Evolutionary conservation across 108 stramenopile genomes (phyloP).

Genomic region (Cyclotella kingstonii): DNA sequence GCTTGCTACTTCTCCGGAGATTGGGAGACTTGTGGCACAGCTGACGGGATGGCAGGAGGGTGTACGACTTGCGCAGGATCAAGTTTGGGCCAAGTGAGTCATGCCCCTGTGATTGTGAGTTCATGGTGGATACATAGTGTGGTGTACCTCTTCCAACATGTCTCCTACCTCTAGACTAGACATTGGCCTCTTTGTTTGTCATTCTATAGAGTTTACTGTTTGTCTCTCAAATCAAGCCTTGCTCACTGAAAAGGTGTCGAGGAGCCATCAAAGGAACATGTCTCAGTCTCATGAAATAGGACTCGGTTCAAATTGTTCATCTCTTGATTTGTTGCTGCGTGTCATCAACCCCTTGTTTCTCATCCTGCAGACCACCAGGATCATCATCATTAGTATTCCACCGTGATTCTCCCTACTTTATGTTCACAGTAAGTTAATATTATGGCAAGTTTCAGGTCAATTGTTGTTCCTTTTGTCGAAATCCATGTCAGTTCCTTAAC

Average conservation of each 20-base stretch:
- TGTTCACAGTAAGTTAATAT: slow-evolving; percentile 45
- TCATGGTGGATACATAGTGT: not conserved
- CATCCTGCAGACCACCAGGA: slow-evolving; percentile 50
- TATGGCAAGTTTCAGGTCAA: too few species aligned
- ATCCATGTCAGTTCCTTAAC: too few species aligned
- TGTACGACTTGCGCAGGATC: slow-evolving; percentile 80
- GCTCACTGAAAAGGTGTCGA: too few species aligned
- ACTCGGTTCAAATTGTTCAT: not conserved
- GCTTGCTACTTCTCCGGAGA: slow-evolving; percentile 44
- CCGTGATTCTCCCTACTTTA: slow-evolving; percentile 84
- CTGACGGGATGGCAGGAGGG: slow-evolving; percentile 69
- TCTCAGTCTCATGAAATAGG: not conserved
- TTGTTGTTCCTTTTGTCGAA: too few species aligned
- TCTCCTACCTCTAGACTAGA: not conserved
- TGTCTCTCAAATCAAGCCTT: too few species aligned
- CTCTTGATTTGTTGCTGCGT: not conserved
- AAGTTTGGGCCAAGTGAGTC: slow-evolving; percentile 75
- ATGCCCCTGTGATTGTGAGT: not conserved
- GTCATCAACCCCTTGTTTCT: not conserved
- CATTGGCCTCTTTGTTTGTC: too few species aligned
- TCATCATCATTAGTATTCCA: slow-evolving; percentile 75
- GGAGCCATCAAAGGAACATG: too few species aligned
- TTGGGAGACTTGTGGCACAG: slow-evolving; percentile 61
- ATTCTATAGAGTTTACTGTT: too few species aligned
- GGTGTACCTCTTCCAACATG: not conserved